phyloP scores from a whole-genome alignment of 352 stramenopile genomes.

The Globisporangium alternatum region DNA sequence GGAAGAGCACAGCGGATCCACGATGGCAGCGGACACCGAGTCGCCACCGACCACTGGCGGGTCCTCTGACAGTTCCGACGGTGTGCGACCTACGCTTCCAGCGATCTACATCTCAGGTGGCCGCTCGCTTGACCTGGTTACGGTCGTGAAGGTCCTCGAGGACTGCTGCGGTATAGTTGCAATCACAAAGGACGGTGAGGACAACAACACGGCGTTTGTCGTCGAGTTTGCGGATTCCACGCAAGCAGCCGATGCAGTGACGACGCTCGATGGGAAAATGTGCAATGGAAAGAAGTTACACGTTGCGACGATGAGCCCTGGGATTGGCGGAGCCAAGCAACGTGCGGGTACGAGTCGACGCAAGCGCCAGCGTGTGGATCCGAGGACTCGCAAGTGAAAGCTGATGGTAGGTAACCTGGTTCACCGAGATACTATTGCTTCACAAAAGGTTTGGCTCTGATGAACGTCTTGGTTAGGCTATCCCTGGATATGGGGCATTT shows the following conservation, averaged over 20 bases:
- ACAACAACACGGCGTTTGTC: slow-evolving; percentile 33
- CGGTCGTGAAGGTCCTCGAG: slow-evolving; percentile 43
- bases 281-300: slow-evolving; percentile 57
- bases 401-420: background rate
- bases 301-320: slow-evolving; percentile 15
- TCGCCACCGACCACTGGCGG: background rate
- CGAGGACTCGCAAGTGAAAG: slow-evolving; percentile 16
- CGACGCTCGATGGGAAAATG: slow-evolving; percentile 47
- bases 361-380: slow-evolving; percentile 69
- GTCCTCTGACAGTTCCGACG: slow-evolving; percentile 12
- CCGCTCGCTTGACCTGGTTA: slow-evolving; percentile 44
- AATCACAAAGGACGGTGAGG: slow-evolving; percentile 43
- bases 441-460: too few species aligned
- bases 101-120: slow-evolving; percentile 52
- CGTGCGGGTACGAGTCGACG: slow-evolving; percentile 42
- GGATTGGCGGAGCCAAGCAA: slow-evolving; percentile 12
- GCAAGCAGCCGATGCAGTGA: slow-evolving; percentile 36
- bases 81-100: slow-evolving; percentile 2
- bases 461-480: too few species aligned
- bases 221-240: slow-evolving; percentile 51
- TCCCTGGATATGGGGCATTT: background rate
- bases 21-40: slow-evolving; percentile 3
- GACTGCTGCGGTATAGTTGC: slow-evolving; percentile 49
- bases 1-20: background rate
- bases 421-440: too few species aligned